Evolutionary conservation across 192 early-diverging fungal genomes (phyloP), one percentile per base, ranked within the genome.

Genomic region (Coemansia sp.): DNA sequence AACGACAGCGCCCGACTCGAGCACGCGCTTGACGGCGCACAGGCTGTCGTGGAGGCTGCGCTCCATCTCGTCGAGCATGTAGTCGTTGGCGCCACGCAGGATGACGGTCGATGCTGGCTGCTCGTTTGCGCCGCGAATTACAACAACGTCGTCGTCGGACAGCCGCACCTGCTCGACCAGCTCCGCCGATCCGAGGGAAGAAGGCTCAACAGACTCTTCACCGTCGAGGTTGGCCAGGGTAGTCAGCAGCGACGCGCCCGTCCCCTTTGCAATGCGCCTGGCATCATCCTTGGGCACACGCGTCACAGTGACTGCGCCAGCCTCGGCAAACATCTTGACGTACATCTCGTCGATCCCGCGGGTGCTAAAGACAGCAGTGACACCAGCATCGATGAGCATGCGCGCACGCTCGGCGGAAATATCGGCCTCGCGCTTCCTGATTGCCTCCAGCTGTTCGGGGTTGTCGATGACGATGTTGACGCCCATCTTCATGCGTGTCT

Each of bases 1-100:
- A 43, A 99, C 98, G 35, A 98, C 95, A 34, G 89, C 88, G 45
- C 94, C 94, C 62, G 92, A 94, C 78, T 99, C 98, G 56, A 99
- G 83, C 7, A 96, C 97, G 26, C 98, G 87, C 89, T 98, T 98
- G 56, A 99, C 95, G 16, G 95, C 94, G 71, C 93, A 95, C 67
- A 99, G 69, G 45, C 90, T 86, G 84, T 99, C 98, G 72, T 99
- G 98, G 64, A 99, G 72, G 24, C 95, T 92, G 57, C 98, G 88
- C 80, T 99, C 98, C 96, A 99, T 98, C 85, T 99, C 98, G 64
- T 99, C 98, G 56, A 99, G 85, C 96, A 98, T 97, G 71, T 91
- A 99, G 75, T 99, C 98, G 78, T 98, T 99, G 53, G 98, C 96
- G 34, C 98, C 98, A 69, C 98, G 95, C 73, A 99, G 87, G 68